Base-by-base conservation (phyloP, 2,329 filamentous ascomycete genomes). In the Triangularia setosa region DNA sequence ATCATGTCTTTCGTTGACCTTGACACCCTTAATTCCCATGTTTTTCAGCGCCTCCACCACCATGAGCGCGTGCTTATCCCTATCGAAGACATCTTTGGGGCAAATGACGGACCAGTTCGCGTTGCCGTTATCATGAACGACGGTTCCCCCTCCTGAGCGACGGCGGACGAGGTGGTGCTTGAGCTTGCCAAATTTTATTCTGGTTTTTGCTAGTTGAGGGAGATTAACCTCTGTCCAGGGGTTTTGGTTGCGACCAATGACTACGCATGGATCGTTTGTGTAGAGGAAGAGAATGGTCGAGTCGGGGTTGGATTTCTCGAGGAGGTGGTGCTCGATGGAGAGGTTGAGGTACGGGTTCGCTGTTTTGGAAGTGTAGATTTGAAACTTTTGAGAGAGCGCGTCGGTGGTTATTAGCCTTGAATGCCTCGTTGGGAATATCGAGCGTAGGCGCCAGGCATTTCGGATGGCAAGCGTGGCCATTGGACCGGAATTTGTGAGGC, bases 211-310 rank as follows among this genome's bases (percentile, higher is more conserved):
- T 21, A 30, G 44, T 2, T 11, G 35, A n/a, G 23, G n/a, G 1
- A 97, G 83, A 74, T 96, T 91, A 67, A 92, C 88, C 79, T 99
- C 95, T 8, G 92, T 83, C 95, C 94, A 99, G 61, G 95, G 95
- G 75, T 99, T 99, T 79, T 99, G 95, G 76, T 99, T 99, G 65
- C 95, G 88, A 53, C 95, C 95, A 70, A 99, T 89, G 74, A 99
- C 89, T 65, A 99, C 84, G 75, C 91, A 93, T 0, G 94, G 93
- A 40, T 86, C 79, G 78, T 99, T 98, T 72, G 87, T 85, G 79
- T 98, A 99, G 59, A 97, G 84, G 63, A 98, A 90, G 1, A 98
- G 85, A 59, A 98, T 78, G 14, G 85, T 89, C 12, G 92, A 92
- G 65, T 90, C 85, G 6, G 87, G 81, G 1, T 88, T 85, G 0